Evolutionary conservation across 495 filamentous ascomycete genomes (phyloP), one percentile per base, ranked within the genome.

Genomic region (Talaromyces nanjingensis): DNA sequence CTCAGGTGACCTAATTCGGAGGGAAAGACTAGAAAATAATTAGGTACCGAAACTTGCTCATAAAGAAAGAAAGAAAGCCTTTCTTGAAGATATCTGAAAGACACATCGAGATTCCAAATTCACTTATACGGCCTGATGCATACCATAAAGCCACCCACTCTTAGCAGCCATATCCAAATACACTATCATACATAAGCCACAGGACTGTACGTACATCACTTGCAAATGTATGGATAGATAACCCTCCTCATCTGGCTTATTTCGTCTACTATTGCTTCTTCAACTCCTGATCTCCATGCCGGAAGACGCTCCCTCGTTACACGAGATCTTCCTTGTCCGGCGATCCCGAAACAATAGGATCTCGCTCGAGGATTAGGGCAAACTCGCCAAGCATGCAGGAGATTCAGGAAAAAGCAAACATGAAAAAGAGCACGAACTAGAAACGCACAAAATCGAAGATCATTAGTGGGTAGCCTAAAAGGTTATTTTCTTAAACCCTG

Each of bases 291-390:
- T 29, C 53, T 25, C 53, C 7, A 27, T 16, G 22, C 53, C 53
- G 53, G 53, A 56, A 56, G 18, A 29, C 53, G 6, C 53, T 56
- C 16, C 53, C 53, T 56, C 53, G 53, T 56, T 56, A 22, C 53
- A 56, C 53, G 22, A 29, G 53, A 56, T 56, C 22, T 29, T 3
- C 27, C 53, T 16, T 12, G 24, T 22, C 20, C 22, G 53, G 53
- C 53, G 53, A 56, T 56, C 53, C 53, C 53, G 9, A 25, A 27
- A 56, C 24, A 27, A 56, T 22, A 56, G 12, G 53, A 29, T 27
- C 22, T 56, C 53, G 3, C 49, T 6, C 9, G 5, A 54, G 16
- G 2, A 20, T 54, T 27, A 54, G 24, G 52, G 52, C 39, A 45
- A 4, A 18, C 2, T 45, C 39, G 45, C 45, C 45, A 49, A 49